Evolutionary conservation across 768 basidiomycete genomes (phyloP).

Genomic region (Exidia glandulosa): DNA sequence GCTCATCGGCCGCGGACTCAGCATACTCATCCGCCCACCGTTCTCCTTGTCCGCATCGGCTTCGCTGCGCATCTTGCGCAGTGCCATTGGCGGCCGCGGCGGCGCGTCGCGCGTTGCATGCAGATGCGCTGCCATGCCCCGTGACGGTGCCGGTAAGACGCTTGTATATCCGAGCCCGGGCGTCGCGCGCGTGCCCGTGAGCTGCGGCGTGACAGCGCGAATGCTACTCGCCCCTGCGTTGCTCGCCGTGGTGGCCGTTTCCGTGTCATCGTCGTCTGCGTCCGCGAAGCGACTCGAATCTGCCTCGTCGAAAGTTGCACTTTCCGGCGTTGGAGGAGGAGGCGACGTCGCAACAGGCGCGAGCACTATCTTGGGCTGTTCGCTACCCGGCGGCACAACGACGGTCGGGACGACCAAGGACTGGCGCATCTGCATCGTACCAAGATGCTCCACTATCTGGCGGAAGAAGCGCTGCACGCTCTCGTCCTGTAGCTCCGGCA

Average conservation of each 20-base stretch:
- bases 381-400: neutral
- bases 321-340: neutral
- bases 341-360: neutral
- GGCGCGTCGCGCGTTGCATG: neutral
- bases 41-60: constrained; percentile 53
- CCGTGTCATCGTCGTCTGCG: constrained; percentile 21
- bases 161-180: neutral
- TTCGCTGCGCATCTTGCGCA: constrained; percentile 27
- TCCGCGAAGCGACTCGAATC: constrained; percentile 22
- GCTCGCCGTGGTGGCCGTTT: neutral
- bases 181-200: neutral
- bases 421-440: constrained; percentile 53
- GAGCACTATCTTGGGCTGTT: neutral
- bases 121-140: neutral
- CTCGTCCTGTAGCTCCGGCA: constrained; percentile 64
- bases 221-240: neutral
- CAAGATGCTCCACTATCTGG: constrained; percentile 73
- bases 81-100: constrained; percentile 22
- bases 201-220: neutral
- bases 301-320: neutral
- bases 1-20: neutral
- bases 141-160: neutral
- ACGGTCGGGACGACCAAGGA: constrained; percentile 8
- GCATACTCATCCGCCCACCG: constrained; percentile 2
- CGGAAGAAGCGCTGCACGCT: constrained; percentile 77